Percentiles rank a stretch among this genome's conserved stretches.
These are phyloP conservation scores for Collariella sp. DNA, from an alignment of 495 filamentous ascomycete species.

Conservation along the genomic window DNA sequence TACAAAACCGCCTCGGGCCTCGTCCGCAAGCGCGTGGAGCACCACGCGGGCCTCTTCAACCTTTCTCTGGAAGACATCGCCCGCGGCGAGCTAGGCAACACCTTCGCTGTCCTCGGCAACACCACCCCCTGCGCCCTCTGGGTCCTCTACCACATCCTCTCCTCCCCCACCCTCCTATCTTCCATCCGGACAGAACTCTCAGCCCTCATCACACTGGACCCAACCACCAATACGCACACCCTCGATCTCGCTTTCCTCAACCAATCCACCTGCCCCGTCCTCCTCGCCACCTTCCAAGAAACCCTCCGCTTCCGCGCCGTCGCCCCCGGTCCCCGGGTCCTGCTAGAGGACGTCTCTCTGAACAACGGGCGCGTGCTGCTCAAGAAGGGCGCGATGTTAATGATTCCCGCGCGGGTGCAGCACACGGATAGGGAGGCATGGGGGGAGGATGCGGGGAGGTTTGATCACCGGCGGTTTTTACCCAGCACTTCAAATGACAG, in stretches of 20 bases:
- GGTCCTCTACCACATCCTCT: constrained; percentile 16
- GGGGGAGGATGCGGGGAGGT: constrained; percentile 21
- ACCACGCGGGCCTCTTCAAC: constrained; percentile 12
- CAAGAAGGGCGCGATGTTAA: constrained; percentile 27
- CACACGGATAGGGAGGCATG: constrained; percentile 22
- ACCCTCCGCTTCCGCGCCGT: constrained; percentile 20
- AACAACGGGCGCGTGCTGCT: constrained; percentile 22
- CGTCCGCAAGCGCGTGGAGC: constrained; percentile 15
- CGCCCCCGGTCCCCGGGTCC: constrained; percentile 13
- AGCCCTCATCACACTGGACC: constrained; percentile 6
- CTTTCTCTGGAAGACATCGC: constrained; percentile 17
- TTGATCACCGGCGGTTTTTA: constrained; percentile 27
- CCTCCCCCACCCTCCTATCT: constrained; percentile 12
- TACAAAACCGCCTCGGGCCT: constrained; percentile 15
- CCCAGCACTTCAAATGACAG: no score
- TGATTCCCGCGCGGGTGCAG: constrained; percentile 23
- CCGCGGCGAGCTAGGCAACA: constrained; percentile 17
- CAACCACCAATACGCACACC: not conserved
- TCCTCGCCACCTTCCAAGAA: constrained; percentile 24
- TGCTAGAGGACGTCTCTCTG: constrained; percentile 24
- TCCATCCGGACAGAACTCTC: constrained; percentile 20
- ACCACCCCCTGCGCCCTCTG: constrained; percentile 18
- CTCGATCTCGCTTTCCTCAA: constrained; percentile 14
- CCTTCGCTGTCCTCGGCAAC: constrained; percentile 13
- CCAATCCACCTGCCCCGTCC: constrained; percentile 17